phyloP scores from a whole-genome alignment of 192 early-diverging fungal genomes.

The Helicostylum pulchrum region DNA sequence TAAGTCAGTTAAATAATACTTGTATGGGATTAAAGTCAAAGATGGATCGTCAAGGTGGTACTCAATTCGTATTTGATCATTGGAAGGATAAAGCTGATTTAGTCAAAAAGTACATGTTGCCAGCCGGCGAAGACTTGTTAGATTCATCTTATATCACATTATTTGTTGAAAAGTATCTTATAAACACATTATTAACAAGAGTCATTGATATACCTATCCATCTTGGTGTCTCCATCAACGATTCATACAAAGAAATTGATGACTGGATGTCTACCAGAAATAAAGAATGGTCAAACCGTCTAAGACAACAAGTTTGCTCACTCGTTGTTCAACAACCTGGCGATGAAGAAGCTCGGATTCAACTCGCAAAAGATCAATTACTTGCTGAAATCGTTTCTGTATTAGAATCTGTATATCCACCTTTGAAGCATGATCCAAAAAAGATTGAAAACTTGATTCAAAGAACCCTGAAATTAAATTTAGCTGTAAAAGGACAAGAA shows the following conservation, averaged over 20 bases:
- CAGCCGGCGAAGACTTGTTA: neutral
- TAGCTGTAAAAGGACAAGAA: slow-evolving; percentile 67
- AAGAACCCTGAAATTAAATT: slow-evolving; percentile 61
- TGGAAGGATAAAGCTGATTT: slow-evolving; percentile 6
- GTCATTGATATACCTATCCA: slow-evolving; percentile 27
- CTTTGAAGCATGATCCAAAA: neutral
- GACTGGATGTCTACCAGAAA: slow-evolving; percentile 25
- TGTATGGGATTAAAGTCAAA: slow-evolving; percentile 23
- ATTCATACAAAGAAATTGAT: slow-evolving; percentile 20
- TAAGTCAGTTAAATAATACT: slow-evolving; percentile 24
- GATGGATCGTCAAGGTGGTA: slow-evolving; percentile 12
- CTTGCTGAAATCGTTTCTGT: neutral
- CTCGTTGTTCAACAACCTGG: slow-evolving; percentile 22
- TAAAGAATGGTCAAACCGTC: slow-evolving; percentile 16
- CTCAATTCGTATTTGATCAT: slow-evolving; percentile 14
- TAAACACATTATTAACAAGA: slow-evolving; percentile 5
- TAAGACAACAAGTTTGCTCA: slow-evolving; percentile 26
- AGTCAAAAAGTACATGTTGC: slow-evolving; percentile 6
- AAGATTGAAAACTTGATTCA: slow-evolving; percentile 50
- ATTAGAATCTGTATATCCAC: slow-evolving; percentile 13
- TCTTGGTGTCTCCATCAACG: slow-evolving; percentile 23
- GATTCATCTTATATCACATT: slow-evolving; percentile 26
- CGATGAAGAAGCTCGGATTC: neutral
- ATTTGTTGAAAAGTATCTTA: slow-evolving; percentile 29
- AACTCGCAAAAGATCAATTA: slow-evolving; percentile 4